A percentile compares a stretch with the other conserved stretches of the same genome.
phyloP scores from a whole-genome alignment of 495 filamentous ascomycete species.

The Penicillium angulare region DNA sequence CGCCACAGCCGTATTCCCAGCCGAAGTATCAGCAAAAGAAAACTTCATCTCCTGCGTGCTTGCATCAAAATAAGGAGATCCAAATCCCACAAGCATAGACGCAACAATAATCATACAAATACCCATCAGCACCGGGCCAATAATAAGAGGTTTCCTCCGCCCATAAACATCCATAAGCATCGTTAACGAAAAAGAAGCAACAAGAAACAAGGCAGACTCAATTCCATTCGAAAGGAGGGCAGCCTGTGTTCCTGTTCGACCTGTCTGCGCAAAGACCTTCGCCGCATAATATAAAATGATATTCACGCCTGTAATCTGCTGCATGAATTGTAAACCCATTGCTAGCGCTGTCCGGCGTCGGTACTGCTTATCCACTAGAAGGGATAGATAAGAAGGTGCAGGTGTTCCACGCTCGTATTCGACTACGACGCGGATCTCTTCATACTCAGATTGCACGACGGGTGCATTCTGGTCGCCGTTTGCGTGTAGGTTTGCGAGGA shows the following conservation, averaged over 20 bases:
- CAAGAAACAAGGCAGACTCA: not conserved
- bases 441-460: not conserved
- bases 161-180: not conserved
- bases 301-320: slow-evolving; percentile 1
- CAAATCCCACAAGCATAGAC: not conserved
- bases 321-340: not conserved
- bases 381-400: not conserved
- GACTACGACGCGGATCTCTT: not conserved
- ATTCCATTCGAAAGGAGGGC: not conserved
- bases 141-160: not conserved
- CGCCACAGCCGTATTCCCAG: not conserved
- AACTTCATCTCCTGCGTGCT: not conserved
- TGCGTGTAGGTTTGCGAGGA: not conserved
- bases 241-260: not conserved
- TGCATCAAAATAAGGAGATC: not conserved
- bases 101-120: slow-evolving; percentile 1
- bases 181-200: not conserved
- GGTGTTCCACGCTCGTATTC: not conserved
- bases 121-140: not conserved
- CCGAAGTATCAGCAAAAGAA: not conserved
- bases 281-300: slow-evolving; percentile 1
- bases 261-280: not conserved
- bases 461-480: not conserved
- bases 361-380: not conserved
- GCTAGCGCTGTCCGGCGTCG: not conserved